Conservation (phyloP, 495 filamentous ascomycete species). For the Trichoderma gamsii region DNA sequence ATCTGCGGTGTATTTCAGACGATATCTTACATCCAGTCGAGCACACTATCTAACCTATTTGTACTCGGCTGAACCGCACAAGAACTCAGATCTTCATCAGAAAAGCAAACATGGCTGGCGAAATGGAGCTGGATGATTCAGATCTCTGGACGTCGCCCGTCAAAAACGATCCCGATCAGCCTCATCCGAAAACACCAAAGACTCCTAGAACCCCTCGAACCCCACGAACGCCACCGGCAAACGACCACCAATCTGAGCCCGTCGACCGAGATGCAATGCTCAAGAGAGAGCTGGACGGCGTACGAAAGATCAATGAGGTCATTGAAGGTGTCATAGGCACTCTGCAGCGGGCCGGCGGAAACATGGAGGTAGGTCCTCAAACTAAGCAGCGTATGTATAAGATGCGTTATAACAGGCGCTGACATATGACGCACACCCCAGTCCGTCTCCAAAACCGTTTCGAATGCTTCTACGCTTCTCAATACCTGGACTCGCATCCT, state of each 20-base stretch:
- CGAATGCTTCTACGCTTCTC: constrained; percentile 84
- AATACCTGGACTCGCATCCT: constrained; percentile 95
- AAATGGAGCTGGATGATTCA: not conserved
- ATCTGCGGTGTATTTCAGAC: no score
- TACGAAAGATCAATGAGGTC: constrained; percentile 77
- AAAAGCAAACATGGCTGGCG: constrained; percentile 5
- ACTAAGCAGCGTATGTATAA: not conserved
- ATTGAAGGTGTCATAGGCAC: constrained; percentile 79
- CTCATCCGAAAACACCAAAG: constrained; percentile 14
- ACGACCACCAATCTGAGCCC: constrained; percentile 37
- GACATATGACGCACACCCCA: constrained; percentile 26
- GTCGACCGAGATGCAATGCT: constrained; percentile 54
- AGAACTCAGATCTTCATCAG: not conserved
- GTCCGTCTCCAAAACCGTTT: constrained; percentile 81
- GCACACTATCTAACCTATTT: not conserved
- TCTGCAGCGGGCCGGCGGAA: constrained; percentile 72
- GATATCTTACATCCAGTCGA: not conserved
- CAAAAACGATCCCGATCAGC: constrained; percentile 4
- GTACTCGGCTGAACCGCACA: not conserved
- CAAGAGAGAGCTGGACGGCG: constrained; percentile 69
- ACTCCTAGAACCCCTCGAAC: constrained; percentile 16
- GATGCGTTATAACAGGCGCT: not conserved
- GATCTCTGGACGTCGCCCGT: constrained; percentile 16
- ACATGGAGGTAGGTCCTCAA: constrained; percentile 69
- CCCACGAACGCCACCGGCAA: constrained; percentile 44